Base-by-base conservation (phyloP, 805 yeast genomes). In the Yamadazyma ubonensis region DNA sequence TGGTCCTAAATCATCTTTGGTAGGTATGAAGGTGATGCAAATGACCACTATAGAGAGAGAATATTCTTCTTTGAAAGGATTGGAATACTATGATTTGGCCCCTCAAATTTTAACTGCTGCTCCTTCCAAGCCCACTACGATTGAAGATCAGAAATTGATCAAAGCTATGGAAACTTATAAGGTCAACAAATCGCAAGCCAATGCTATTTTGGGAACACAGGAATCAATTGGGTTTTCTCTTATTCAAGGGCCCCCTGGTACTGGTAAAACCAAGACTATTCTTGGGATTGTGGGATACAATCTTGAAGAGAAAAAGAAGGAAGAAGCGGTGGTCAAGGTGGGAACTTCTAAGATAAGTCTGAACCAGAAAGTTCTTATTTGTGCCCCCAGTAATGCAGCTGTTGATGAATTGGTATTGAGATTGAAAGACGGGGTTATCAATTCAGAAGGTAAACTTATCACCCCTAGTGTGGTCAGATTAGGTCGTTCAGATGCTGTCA, bases 351-450 rank as follows among this genome's bases (percentile, higher is more conserved):
- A 33, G 25, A 15, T 17, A 17, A 26, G 29, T 9, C 21, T 32
- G 12, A 54, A 29, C 31, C 56, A 77, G 25, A 86, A 86, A 42
- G 78, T 93, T 1, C 65, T 93, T 36, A 79, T 93, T 14, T 95
- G 99, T 75, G 98, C 99, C 1, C 99, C 99, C 3, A 87, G 96
- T 58, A 93, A 93, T 67, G 99, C 99, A 1, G 99, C 99, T 10
- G 96, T 93, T 3, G 99, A 93, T 63, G 99, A 95, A 57, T 70
- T 93, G 45, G 93, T 89, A 10, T 53, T 89, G 14, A 82, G 99
- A 57, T 66, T 93, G 43, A 80, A 83, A 49, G 70, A 67, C 14
- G 97, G 96, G 5, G 80, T 90, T 1, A 60, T 61, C 30, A 71
- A 76, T 48, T 64, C 81, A 15, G 58, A 64, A 25, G 91, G 91